Percentiles rank a stretch among this genome's conserved stretches.
Evolutionary conservation across 257 asterid genomes (phyloP).

Genomic region (Capsicum rhomboideum): DNA sequence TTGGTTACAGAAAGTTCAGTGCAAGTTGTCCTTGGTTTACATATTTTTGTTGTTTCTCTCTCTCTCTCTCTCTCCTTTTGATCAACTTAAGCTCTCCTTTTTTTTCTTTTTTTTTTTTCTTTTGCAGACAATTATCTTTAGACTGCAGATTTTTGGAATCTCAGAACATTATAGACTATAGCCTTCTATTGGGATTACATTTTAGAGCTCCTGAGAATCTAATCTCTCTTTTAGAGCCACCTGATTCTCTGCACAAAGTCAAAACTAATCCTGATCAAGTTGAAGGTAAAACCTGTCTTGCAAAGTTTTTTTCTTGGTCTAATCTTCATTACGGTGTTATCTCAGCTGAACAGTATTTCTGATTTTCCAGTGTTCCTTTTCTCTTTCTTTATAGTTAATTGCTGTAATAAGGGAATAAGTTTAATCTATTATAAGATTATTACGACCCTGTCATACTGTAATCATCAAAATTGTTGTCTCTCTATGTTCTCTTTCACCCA

Average conservation of each 20-base stretch:
- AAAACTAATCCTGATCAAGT: constrained; percentile 18
- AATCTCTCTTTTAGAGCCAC: constrained; percentile 46
- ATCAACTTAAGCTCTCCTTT: not conserved
- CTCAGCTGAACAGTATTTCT: not conserved
- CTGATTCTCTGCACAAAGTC: constrained; percentile 39
- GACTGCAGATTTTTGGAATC: constrained; percentile 77
- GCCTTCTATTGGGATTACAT: constrained; percentile 93
- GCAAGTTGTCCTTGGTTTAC: not conserved
- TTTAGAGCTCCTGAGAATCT: constrained; percentile 95
- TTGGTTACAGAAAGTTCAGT: not conserved
- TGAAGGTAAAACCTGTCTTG: constrained; percentile 42
- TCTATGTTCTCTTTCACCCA: not conserved
- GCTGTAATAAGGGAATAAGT: not conserved
- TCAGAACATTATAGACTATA: constrained; percentile 82
- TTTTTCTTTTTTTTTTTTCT: not conserved
- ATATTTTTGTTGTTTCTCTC: not conserved
- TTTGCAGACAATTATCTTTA: constrained; percentile 66
- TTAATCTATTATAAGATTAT: not conserved
- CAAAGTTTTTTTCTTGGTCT: not conserved
- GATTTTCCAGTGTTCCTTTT: not conserved
- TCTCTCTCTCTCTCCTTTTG: not conserved
- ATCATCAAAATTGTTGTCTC: not conserved
- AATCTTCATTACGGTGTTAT: not conserved
- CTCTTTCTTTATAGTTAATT: not conserved
- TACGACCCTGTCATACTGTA: not conserved